Evolutionary conservation across 306 rosid species (phyloP).

Genomic region (Cucurbita maxima): DNA sequence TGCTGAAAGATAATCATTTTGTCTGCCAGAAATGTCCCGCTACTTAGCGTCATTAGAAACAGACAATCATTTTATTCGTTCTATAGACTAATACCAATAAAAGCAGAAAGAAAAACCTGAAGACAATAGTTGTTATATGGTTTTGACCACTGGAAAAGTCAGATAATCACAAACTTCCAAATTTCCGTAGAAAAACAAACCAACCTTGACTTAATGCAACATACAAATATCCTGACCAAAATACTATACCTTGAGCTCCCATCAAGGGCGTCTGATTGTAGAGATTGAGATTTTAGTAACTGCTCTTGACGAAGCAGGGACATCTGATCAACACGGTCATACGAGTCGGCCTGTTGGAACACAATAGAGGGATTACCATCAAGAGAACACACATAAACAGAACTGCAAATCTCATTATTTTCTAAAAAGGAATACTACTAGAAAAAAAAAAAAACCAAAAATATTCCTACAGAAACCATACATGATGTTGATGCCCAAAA

Average conservation of each 20-base stretch:
- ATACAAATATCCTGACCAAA: conserved; percentile 2
- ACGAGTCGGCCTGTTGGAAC: conserved; percentile 46
- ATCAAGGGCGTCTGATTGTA: conserved; percentile 71
- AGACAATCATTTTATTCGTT: conserved; percentile 48
- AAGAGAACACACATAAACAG: not conserved
- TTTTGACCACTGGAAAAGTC: conserved; percentile 11
- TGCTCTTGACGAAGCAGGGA: conserved; percentile 87
- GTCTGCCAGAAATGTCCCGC: conserved; percentile 98
- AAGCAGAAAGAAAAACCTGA: conserved; percentile 12
- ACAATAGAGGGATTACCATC: conserved; percentile 1
- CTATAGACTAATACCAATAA: conserved; percentile 31
- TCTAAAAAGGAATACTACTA: not conserved
- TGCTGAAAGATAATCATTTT: conserved; percentile 88
- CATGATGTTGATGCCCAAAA: conserved; percentile 74
- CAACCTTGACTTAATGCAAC: conserved; percentile 7
- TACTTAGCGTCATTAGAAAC: conserved; percentile 73
- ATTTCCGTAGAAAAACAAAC: conserved; percentile 5
- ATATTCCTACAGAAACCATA: conserved; percentile 7
- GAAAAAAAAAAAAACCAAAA: not conserved
- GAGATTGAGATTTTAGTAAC: conserved; percentile 68
- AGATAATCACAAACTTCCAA: conserved; percentile 8
- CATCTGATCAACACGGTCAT: conserved; percentile 81
- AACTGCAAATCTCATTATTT: conserved; percentile 3
- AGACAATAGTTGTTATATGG: not conserved
- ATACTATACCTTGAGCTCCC: conserved; percentile 69